Evolutionary conservation across 495 filamentous ascomycete genomes (phyloP), one percentile per base, ranked within the genome.

Genomic region (Thermothielavioides terrestris): DNA sequence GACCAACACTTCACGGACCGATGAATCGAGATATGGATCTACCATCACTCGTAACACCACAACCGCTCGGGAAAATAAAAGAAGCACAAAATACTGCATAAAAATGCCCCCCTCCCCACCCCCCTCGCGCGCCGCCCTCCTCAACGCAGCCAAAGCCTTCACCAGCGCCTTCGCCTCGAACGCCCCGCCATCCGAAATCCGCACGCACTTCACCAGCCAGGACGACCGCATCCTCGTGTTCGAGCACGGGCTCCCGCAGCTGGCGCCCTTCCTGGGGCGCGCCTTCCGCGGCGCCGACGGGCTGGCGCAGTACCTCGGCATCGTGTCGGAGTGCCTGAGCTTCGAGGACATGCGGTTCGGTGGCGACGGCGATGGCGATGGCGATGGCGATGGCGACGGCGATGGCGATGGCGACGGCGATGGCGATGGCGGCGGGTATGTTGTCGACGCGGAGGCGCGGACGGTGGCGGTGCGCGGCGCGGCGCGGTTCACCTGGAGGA

Each of bases 211-310:
- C 73, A 78, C 77, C 5, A 65, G 10, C 9, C 46, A 1, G 34
- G 41, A 23, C 7, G 22, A 20, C 32, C 22, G 66, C 12, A 42
- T 62, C 2, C 41, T 66, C 4, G 69, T 71, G 36, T 63, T 71
- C 61, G 81, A 84, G 53, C 77, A 83, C 64, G 81, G 81, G 6
- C 72, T 79, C 10, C 21, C 58, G 3, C 57, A 59, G 5, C 63
- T 75, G 0, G 70, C 74, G 0, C 80, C 81, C 9, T 84, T 83
- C 55, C 66, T 83, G 0, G 80, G 81, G 15, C 76, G 75, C 1
- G 60, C 67, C 10, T 82, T 76, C 57, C 67, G 54, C 3, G 80
- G 80, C 32, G 41, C 30, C 5, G 67, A 71, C 2, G 79, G 75
- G 0, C 55, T 76, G 6, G 47, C 42, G 15, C 44, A 61, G 5